Base-by-base conservation (phyloP, 495 filamentous ascomycete species). In the Umbilicaria muhlenbergii region DNA sequence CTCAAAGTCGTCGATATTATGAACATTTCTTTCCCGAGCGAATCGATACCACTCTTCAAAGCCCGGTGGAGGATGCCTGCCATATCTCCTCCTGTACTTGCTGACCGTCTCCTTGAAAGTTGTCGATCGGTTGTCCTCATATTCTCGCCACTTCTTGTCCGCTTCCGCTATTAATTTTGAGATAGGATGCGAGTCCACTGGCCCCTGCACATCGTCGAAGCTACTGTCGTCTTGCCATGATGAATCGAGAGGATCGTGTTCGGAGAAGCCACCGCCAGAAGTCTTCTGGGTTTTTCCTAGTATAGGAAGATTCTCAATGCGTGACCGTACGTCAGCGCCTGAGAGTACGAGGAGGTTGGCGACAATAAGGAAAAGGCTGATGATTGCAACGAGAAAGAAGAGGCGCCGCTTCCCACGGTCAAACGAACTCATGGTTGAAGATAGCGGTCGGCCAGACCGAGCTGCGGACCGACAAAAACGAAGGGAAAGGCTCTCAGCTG, bases 1-100 rank as follows among this genome's bases (percentile, higher is more conserved):
- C 49, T 83, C 76, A 52, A 77, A 83, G 47, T 83, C 80, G 47
- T 85, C 81, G 32, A 85, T 69, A 14, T 81, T 69, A 36, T 79
- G 54, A 14, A 71, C 74, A 11, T 73, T 62, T 11, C 68, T 62
- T 39, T 76, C 65, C 44, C 67, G 62, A 10, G 81, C 81, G 43
- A 76, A 84, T 32, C 66, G 57, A 53, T 74, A 82, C 81, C 81
- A 86, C 34, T 70, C 50, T 28, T 78, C 71, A 51, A 83, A 86
- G 3, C 77, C 79, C 8, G 81, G 81, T 11, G 81, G 81, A 2
- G 81, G 81, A 49, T 84, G 79, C 5, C 81, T 65, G 15, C 81
- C 81, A 42, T 80, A 67, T 14, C 65, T 68, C 35, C 66, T 55
- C 19, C 78, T 63, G 57, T 85, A 86, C 36, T 69, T 70, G 33